phyloP scores from a whole-genome alignment of 2,329 filamentous ascomycete species.

The Penicillium sp. region DNA sequence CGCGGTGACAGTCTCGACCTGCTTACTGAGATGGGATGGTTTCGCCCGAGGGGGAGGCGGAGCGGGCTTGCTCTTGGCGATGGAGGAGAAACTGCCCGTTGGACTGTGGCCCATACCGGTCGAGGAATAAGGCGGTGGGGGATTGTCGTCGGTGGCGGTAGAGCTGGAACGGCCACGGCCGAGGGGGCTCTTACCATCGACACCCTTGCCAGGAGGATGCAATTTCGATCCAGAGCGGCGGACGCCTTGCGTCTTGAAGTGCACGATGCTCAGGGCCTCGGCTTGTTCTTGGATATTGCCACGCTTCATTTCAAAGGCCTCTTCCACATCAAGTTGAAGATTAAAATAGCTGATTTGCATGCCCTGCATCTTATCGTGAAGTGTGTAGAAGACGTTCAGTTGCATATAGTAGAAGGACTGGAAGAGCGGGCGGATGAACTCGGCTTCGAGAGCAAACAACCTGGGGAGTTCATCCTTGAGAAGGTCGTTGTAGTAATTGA shows the following conservation, averaged over 20 bases:
- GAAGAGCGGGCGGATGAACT: slow-evolving; percentile 96
- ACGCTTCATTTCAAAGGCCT: slow-evolving; percentile 83
- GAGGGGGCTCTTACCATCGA: slow-evolving; percentile 37
- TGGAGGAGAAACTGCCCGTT: slow-evolving; percentile 47
- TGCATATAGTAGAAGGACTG: slow-evolving; percentile 99
- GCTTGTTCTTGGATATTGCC: slow-evolving; percentile 82
- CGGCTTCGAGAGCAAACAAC: slow-evolving; percentile 80
- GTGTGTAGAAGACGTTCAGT: slow-evolving; percentile 96
- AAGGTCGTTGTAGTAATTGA: slow-evolving; percentile 95
- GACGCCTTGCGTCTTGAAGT: slow-evolving; percentile 84
- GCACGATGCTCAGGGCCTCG: slow-evolving; percentile 80
- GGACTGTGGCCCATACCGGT: slow-evolving; percentile 36
- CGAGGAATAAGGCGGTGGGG: slow-evolving; percentile 68
- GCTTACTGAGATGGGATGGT: slow-evolving; percentile 65
- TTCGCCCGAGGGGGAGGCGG: slow-evolving; percentile 75
- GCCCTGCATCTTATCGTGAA: slow-evolving; percentile 96
- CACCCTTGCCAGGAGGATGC: slow-evolving; percentile 29
- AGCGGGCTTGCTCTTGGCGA: slow-evolving; percentile 64
- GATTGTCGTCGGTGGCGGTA: slow-evolving; percentile 50
- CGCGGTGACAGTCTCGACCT: slow-evolving; percentile 78
- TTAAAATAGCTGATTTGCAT: slow-evolving; percentile 99
- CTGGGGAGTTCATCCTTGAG: slow-evolving; percentile 94
- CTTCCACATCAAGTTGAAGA: slow-evolving; percentile 82
- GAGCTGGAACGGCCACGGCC: slow-evolving; percentile 35
- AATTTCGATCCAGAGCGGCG: slow-evolving; percentile 35